These are phyloP conservation scores for Elaphomyces granulatus DNA, from an alignment of 495 filamentous ascomycete genomes.

Conservation along the genomic window DNA sequence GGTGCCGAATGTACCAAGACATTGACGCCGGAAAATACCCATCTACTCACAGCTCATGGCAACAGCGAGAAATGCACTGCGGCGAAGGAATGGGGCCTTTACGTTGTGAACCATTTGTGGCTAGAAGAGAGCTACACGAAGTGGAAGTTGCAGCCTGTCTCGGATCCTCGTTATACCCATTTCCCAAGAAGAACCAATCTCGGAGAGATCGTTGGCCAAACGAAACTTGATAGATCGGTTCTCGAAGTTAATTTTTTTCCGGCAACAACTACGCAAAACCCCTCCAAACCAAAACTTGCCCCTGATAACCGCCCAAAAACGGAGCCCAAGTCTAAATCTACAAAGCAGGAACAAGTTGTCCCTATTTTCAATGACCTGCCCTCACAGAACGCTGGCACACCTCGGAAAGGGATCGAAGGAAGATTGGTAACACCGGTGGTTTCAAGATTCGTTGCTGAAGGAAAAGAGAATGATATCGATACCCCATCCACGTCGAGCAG, in stretches of 20 bases:
- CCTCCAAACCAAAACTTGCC: conserved; percentile 8
- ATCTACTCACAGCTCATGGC: conserved; percentile 81
- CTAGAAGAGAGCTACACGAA: conserved; percentile 92
- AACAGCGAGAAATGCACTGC: conserved; percentile 83
- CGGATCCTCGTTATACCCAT: conserved; percentile 55
- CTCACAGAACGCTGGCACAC: conserved; percentile 13
- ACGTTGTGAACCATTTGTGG: conserved; percentile 92
- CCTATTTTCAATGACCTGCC: conserved; percentile 3
- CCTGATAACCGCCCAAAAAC: conserved; percentile 8
- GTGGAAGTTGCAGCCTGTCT: conserved; percentile 54
- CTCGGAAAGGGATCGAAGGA: conserved; percentile 16
- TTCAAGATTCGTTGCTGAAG: conserved; percentile 29
- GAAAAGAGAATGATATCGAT: conserved; percentile 79
- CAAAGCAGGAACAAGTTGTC: conserved; percentile 4
- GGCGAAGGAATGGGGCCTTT: conserved; percentile 79
- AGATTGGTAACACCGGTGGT: conserved; percentile 34
- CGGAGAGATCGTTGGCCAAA: conserved; percentile 83
- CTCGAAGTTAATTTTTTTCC: conserved; percentile 44
- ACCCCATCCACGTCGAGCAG: conserved; percentile 66
- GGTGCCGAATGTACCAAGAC: conserved; percentile 85
- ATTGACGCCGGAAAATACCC: conserved; percentile 86
- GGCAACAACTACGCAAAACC: conserved; percentile 12
- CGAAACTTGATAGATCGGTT: conserved; percentile 42
- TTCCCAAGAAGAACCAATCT: conserved; percentile 86
- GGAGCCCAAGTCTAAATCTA: conserved; percentile 10